Conservation (phyloP, 139 green algal genomes). For the Pseudopediastrum boryanum region DNA sequence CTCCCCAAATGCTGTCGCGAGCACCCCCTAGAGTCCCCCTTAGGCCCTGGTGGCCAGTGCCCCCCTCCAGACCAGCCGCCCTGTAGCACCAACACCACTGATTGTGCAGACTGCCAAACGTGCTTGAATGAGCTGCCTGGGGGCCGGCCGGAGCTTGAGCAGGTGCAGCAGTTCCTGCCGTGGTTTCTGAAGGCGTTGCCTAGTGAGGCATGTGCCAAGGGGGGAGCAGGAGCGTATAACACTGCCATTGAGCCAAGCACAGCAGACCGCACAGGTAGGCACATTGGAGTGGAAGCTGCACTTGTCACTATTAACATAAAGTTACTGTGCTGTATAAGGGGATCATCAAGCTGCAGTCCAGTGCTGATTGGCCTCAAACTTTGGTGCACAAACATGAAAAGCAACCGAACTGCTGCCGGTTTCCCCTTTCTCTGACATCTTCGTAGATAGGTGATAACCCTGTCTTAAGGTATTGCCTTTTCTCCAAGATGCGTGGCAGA, state of each 20-base stretch:
- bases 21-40: neutral
- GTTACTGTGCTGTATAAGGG: too few species aligned
- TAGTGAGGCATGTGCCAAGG: slow-evolving; percentile 74
- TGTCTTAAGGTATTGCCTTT: too few species aligned
- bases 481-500: too few species aligned
- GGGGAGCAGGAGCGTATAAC: slow-evolving; percentile 79
- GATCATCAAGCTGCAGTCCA: too few species aligned
- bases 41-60: slow-evolving; percentile 45
- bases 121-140: slow-evolving; percentile 61
- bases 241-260: slow-evolving; percentile 57
- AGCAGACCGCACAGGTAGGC: neutral
- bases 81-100: slow-evolving; percentile 47
- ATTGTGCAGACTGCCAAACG: slow-evolving; percentile 65
- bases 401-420: too few species aligned
- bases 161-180: slow-evolving; percentile 68
- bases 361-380: too few species aligned
- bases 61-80: slow-evolving; percentile 79
- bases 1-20: slow-evolving; percentile 71
- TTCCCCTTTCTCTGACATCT: too few species aligned
- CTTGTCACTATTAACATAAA: too few species aligned
- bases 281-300: too few species aligned
- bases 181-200: slow-evolving; percentile 86
- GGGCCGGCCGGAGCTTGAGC: neutral
- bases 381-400: too few species aligned
- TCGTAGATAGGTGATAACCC: too few species aligned